Percentiles rank a stretch among this genome's conserved stretches.
phyloP scores from a whole-genome alignment of 805 yeast genomes.

The Lipomyces starkeyi region DNA sequence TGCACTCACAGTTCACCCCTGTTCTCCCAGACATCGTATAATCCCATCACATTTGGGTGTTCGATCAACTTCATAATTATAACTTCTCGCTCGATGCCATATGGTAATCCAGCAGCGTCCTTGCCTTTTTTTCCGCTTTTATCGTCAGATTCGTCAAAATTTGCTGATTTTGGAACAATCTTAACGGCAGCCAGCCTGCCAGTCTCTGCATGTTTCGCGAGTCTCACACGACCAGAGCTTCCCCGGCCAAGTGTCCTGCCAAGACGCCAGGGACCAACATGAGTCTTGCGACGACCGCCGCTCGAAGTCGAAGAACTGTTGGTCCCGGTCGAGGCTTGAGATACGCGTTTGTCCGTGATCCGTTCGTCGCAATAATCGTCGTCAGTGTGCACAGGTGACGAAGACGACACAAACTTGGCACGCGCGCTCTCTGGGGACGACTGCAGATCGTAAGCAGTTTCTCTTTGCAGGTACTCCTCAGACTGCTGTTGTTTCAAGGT shows the following conservation, averaged over 20 bases:
- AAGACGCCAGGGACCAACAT: constrained; percentile 95
- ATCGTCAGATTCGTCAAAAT: constrained; percentile 47
- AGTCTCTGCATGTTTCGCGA: constrained; percentile 84
- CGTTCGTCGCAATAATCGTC: constrained; percentile 12
- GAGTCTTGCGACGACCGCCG: constrained; percentile 54
- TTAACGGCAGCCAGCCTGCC: constrained; percentile 95
- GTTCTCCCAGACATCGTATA: constrained; percentile 98
- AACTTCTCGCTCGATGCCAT: constrained; percentile 96
- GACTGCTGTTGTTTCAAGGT: background rate
- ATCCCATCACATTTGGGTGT: constrained; percentile 90
- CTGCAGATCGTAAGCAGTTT: background rate
- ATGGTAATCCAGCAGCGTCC: constrained; percentile 74
- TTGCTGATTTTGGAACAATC: constrained; percentile 85
- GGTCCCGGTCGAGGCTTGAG: constrained; percentile 52
- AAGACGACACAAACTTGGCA: constrained; percentile 6
- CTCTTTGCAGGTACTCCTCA: background rate
- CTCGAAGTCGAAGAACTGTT: constrained; percentile 51
- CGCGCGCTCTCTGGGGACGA: constrained; percentile 1
- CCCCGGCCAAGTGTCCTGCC: constrained; percentile 96
- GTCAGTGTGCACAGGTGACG: constrained; percentile 44
- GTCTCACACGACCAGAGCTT: constrained; percentile 92
- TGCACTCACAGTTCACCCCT: constrained; percentile 69
- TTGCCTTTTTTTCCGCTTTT: constrained; percentile 35
- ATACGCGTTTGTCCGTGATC: constrained; percentile 56
- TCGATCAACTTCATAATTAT: constrained; percentile 95